A percentile compares a stretch with the other conserved stretches of the same genome.
Evolutionary conservation across 345 rosid genomes (phyloP).

Genomic region (Orychophragmus violaceus): DNA sequence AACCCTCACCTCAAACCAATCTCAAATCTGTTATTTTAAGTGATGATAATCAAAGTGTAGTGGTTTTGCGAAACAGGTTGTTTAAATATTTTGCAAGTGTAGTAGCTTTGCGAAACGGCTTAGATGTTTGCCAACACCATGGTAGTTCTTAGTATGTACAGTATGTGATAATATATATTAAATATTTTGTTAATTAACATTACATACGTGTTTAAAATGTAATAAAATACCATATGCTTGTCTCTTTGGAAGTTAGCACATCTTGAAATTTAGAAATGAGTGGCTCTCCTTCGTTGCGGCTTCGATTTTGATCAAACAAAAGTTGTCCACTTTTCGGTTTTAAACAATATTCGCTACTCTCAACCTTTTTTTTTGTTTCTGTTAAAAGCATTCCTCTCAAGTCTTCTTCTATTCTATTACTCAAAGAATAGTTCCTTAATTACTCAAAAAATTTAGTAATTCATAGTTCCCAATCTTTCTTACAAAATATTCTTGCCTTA

Average conservation of each 20-base stretch:
- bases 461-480: neutral
- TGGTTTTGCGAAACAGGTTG: no score
- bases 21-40: no score
- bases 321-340: neutral
- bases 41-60: no score
- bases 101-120: no score
- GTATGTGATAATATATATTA: neutral
- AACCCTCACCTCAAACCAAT: no score
- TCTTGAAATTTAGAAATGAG: neutral
- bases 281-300: slow-evolving; percentile 15
- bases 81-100: no score
- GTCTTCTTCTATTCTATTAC: neutral
- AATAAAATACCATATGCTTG: neutral
- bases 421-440: neutral
- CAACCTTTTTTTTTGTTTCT: neutral
- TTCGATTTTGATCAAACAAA: neutral
- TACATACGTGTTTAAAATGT: neutral
- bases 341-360: neutral
- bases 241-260: neutral
- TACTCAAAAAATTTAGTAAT: neutral
- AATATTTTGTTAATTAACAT: neutral
- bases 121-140: no score
- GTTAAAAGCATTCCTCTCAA: neutral
- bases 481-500: neutral
- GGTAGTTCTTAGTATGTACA: no score